Evolutionary conservation across 1,284 basidiomycete genomes (phyloP), one percentile per base, ranked within the genome.

Genomic region (Ceratobasidium sp.): DNA sequence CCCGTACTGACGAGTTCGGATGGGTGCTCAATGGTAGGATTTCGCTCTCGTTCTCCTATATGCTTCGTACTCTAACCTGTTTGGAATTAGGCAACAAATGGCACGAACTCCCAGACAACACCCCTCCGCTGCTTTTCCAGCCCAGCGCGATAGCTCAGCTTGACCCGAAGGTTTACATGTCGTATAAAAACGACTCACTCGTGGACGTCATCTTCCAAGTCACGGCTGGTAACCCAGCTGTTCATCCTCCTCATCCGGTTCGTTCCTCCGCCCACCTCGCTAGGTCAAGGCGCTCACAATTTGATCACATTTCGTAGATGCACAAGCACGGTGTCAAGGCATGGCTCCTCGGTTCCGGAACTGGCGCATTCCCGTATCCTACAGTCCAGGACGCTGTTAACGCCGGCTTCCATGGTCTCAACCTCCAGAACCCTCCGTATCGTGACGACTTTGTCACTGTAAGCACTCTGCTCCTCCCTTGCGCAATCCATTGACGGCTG

Each of bases 241-340:
- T 54, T 0, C 25, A 57, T 43, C 75, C 52, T n/a, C 52, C 66
- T 59, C 75, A 67, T n/a, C 52, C 49, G 40, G 43, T 52, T 22
- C 25, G 43, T 37, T 46, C 13, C 46, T 37, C 17, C 11, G 8
- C 11, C 15, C 15, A 19, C 37, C 19, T 32, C 37, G 46, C 22
- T 9, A 13, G 15, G 7, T 15, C n/a, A 17, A 1, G 25, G 22
- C 17, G 6, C 37, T 64, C 25, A 25, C 64, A 25, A 22, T 49
- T 17, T 2, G 22, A 7, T 29, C n/a, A 25, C n/a, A 19, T 54
- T 37, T 37, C 40, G 15, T 32, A 61, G 44, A 76, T 76, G 65
- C 75, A 76, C 56, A 76, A 76, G 64, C 75, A 76, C 43, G 66
- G 66, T 13, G 43, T 66, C n/a, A 76, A 76, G 46, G 75, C 51